Evolutionary conservation across 108 stramenopile species (phyloP), one percentile per base, ranked within the genome.

Genomic region (Hondaea fermentalgiana): DNA sequence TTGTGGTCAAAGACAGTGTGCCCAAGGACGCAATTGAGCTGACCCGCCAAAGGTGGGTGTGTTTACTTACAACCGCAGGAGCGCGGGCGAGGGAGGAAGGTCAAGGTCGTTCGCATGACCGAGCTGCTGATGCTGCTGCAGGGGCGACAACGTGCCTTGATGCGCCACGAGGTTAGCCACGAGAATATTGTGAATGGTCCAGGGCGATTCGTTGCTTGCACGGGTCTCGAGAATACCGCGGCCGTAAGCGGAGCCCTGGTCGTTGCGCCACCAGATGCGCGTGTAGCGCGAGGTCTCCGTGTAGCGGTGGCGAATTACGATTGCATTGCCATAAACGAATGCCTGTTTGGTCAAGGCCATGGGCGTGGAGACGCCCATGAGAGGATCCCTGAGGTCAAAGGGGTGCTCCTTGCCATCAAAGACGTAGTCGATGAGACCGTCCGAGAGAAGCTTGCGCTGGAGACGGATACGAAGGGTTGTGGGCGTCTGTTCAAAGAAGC

Each of bases 271-370:
- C 49, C 49, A 53, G 28, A 83, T 47, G 51, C 76, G 76, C n/a
- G 76, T 83, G 49, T 53, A 53, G 45, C 76, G 76, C 28, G 76
- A 53, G 0, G n/a, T 53, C 51, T 83, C 76, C 49, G 76, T 21
- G 51, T 53, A 47, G 10, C 45, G 6, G 51, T 83, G 76, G 51
- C 76, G 76, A 12, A 53, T 53, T 0, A 83, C 76, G 3, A 53
- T 45, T 6, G 76, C 76, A 35, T 83, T 83, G n/a, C 76, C 76
- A 0, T 45, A 10, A 12, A 23, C 49, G 4, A 83, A 83, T 6
- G 76, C 45, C 51, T 83, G 76, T 45, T 83, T 83, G 76, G 76
- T 53, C 16, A 83, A 16, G 0, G 76, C 76, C 76, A 83, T 83
- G 10, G 76, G 76, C 1, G 45, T 83, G 45, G 76, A 12, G 19